Evolutionary conservation across 805 yeast species (phyloP).

Genomic region (Ogataea trehaloabstinens): DNA sequence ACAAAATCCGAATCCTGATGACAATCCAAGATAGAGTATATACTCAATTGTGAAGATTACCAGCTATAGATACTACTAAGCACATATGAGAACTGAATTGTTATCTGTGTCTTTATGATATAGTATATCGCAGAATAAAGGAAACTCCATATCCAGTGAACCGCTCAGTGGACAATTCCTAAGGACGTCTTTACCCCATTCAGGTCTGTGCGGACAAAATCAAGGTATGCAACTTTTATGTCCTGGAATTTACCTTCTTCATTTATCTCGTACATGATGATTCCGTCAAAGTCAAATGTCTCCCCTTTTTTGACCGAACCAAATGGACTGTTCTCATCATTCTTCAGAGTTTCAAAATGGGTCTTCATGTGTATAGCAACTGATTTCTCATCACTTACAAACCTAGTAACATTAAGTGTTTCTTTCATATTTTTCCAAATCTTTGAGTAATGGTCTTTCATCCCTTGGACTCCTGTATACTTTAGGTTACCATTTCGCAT

Average conservation of each 20-base stretch:
- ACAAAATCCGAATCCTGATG: conserved; percentile 1
- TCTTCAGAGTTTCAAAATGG: background rate
- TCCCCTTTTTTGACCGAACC: conserved; percentile 2
- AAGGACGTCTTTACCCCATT: conserved; percentile 2
- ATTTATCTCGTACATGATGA: conserved; percentile 3
- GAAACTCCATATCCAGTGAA: no score
- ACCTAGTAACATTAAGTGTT: conserved; percentile 1
- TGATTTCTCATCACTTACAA: conserved; percentile 1
- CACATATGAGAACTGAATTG: no score
- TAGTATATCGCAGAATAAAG: no score
- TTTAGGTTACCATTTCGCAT: conserved; percentile 4
- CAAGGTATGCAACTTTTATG: conserved; percentile 3
- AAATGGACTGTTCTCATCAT: background rate
- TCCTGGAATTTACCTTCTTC: conserved; percentile 3
- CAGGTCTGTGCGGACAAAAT: conserved; percentile 2
- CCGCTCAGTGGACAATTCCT: conserved; percentile 4
- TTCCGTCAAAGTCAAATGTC: conserved; percentile 2
- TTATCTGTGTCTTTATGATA: no score
- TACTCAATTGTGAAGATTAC: no score
- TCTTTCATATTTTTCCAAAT: conserved; percentile 4
- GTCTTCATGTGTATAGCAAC: conserved; percentile 2
- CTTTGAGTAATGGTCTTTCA: conserved; percentile 4
- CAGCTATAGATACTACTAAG: no score
- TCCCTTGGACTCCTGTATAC: conserved; percentile 3
- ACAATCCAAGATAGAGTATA: no score